phyloP scores from a whole-genome alignment of 768 basidiomycete genomes.

The Leucocoprinus sp. region DNA sequence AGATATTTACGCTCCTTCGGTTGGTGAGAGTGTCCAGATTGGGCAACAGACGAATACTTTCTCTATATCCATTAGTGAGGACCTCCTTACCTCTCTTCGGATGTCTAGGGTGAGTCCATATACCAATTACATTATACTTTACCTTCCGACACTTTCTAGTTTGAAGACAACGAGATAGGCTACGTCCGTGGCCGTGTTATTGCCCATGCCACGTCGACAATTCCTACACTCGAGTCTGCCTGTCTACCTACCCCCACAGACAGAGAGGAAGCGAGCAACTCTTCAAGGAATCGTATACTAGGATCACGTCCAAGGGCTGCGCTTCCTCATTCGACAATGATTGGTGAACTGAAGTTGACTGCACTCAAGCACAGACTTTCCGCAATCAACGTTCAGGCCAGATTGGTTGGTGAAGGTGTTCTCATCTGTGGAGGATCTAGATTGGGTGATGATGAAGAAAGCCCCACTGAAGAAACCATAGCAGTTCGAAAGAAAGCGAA shows the following conservation, averaged over 20 bases:
- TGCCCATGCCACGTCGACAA: conserved; percentile 76
- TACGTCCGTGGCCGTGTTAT: conserved; percentile 86
- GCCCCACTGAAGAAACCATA: conserved; percentile 54
- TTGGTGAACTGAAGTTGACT: conserved; percentile 92
- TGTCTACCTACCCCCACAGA: conserved; percentile 21
- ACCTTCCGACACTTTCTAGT: conserved; percentile 38
- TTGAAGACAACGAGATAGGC: conserved; percentile 96
- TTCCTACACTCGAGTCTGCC: conserved; percentile 79
- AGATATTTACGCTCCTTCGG: conserved; percentile 76
- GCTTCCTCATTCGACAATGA: conserved; percentile 89
- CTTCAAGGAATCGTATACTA: conserved; percentile 34
- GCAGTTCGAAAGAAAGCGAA: conserved; percentile 83
- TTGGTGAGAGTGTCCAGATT: conserved; percentile 77
- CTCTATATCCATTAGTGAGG: conserved; percentile 90
- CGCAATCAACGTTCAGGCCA: conserved; percentile 73
- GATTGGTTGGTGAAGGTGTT: conserved; percentile 96
- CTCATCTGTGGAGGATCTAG: conserved; percentile 74
- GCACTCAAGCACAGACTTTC: conserved; percentile 76
- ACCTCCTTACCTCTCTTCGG: conserved; percentile 66
- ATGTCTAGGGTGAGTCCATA: conserved; percentile 71
- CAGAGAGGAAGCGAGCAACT: conserved; percentile 16
- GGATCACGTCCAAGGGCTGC: conserved; percentile 59
- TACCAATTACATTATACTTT: neutral
- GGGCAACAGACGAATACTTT: conserved; percentile 95
- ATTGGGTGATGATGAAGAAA: conserved; percentile 30